These are phyloP conservation scores for Fusarium sp. DNA, from an alignment of 2,329 filamentous ascomycete genomes.

Conservation along the genomic window DNA sequence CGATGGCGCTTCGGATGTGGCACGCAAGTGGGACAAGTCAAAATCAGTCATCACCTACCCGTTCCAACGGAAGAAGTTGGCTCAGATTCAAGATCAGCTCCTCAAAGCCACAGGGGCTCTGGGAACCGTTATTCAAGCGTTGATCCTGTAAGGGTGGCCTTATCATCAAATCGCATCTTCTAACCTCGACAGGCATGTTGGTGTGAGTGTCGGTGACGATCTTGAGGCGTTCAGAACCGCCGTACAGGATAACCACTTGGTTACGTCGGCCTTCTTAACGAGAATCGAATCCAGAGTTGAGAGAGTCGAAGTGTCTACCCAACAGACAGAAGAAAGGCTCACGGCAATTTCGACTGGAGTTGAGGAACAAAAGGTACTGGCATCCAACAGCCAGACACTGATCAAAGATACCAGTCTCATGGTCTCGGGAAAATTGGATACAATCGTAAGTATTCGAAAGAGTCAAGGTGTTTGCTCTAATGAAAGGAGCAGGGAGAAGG, in stretches of 20 bases:
- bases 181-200: background rate
- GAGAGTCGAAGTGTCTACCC: accelerated
- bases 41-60: background rate
- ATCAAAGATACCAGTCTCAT: background rate
- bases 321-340: background rate
- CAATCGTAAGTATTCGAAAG: background rate
- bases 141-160: background rate
- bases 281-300: background rate
- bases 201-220: background rate
- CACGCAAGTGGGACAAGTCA: background rate
- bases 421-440: background rate
- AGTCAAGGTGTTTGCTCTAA: accelerated
- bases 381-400: background rate
- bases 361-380: background rate
- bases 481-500: background rate
- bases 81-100: background rate
- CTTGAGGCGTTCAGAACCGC: background rate
- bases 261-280: background rate
- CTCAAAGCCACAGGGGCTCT: background rate
- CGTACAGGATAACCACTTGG: background rate
- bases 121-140: background rate
- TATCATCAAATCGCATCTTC: accelerated
- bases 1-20: background rate
- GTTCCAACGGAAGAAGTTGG: background rate
- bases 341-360: background rate